Evolutionary conservation across 495 filamentous ascomycete genomes (phyloP).

Genomic region (Astrocystis sublimbata): DNA sequence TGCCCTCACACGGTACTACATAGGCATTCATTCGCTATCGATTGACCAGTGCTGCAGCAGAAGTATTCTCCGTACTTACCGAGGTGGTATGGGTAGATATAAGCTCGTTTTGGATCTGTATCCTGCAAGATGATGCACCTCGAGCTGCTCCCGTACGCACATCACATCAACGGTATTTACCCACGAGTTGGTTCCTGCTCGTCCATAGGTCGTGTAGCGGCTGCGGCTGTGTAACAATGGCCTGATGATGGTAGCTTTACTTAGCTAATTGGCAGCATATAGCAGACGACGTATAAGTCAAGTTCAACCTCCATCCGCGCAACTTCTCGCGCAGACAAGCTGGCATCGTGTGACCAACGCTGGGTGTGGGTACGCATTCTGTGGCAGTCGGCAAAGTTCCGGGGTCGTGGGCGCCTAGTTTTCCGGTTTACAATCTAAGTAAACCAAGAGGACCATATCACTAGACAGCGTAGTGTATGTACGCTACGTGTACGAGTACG

Average conservation of each 20-base stretch:
- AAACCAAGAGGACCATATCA: neutral
- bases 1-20: neutral
- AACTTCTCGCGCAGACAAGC: neutral
- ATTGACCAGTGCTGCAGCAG: neutral
- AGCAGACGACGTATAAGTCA: neutral
- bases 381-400: neutral
- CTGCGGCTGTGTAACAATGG: neutral
- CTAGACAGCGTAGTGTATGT: neutral
- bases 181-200: neutral
- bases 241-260: neutral
- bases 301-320: neutral
- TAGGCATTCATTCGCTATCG: neutral
- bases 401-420: neutral
- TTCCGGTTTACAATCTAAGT: neutral
- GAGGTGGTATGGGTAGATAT: neutral
- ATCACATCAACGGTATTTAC: neutral
- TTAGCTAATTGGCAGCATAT: neutral
- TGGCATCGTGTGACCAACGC: neutral
- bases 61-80: neutral
- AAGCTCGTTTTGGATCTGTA: neutral
- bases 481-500: too few species aligned
- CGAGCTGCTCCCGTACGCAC: neutral
- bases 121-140: constrained; percentile 10
- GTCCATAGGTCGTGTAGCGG: neutral
- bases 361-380: neutral